A percentile compares a stretch with the other conserved stretches of the same genome.
These are phyloP conservation scores for Scheffersomyces segobiensis DNA, from an alignment of 1,139 yeast species.

Conservation along the genomic window DNA sequence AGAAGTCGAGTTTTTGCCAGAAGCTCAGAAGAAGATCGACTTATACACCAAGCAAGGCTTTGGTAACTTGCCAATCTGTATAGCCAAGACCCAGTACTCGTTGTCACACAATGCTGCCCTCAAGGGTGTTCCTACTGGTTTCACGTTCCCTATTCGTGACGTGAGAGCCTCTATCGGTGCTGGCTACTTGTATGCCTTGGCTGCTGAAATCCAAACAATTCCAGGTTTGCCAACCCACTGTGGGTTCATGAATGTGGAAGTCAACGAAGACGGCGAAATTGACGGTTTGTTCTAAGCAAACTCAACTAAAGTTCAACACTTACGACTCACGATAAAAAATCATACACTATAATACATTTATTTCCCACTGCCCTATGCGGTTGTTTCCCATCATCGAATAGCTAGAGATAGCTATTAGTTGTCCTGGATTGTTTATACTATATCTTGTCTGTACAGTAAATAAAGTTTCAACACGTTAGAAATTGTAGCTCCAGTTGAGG, in stretches of 20 bases:
- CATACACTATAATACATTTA: not conserved
- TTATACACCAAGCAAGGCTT: slow-evolving; percentile 88
- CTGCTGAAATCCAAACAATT: slow-evolving; percentile 95
- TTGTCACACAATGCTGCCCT: slow-evolving; percentile 90
- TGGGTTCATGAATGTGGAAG: slow-evolving; percentile 97
- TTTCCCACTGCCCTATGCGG: not conserved
- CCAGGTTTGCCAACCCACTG: slow-evolving; percentile 97
- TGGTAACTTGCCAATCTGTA: slow-evolving; percentile 89
- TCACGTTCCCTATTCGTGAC: slow-evolving; percentile 92
- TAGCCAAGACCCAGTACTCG: slow-evolving; percentile 97
- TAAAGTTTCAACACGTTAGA: not conserved
- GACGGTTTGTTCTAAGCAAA: slow-evolving; percentile 77
- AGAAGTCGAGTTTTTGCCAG: slow-evolving; percentile 81
- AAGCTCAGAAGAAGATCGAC: slow-evolving; percentile 82
- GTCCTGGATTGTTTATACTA: not conserved
- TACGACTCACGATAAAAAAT: not conserved
- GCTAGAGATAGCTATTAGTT: not conserved
- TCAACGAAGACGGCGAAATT: slow-evolving; percentile 88
- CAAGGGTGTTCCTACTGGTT: slow-evolving; percentile 95
- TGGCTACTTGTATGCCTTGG: slow-evolving; percentile 93
- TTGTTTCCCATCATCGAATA: not conserved
- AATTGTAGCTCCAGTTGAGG: not conserved
- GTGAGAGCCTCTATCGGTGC: slow-evolving; percentile 95
- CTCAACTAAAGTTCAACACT: slow-evolving; percentile 14
- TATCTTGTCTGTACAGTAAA: not conserved